phyloP scores from a whole-genome alignment of 2,329 filamentous ascomycete genomes.

The Clarireedia monteithiana region DNA sequence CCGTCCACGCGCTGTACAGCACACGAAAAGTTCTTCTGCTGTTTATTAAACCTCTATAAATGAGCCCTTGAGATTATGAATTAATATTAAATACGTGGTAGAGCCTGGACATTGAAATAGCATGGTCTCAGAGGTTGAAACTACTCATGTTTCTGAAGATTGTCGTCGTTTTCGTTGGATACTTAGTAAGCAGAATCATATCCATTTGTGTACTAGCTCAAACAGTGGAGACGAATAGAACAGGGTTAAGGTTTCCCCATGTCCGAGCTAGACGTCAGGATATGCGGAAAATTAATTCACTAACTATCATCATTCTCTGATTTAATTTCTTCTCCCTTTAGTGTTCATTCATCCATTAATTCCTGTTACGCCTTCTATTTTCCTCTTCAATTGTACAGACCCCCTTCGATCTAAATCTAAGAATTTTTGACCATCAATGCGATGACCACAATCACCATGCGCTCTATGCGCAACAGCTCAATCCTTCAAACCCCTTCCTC shows the following conservation, averaged over 20 bases:
- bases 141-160: no score
- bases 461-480: constrained; percentile 21
- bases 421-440: constrained; percentile 12
- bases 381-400: neutral
- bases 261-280: neutral
- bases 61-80: no score
- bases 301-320: neutral
- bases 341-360: neutral
- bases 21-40: no score
- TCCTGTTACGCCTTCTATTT: neutral
- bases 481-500: constrained; percentile 8
- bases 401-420: neutral
- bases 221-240: no score
- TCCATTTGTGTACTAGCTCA: no score
- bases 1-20: no score
- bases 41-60: no score
- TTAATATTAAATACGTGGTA: no score
- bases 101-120: no score
- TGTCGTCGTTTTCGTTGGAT: no score
- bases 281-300: constrained; percentile 5
- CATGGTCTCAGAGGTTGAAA: no score
- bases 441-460: constrained; percentile 21
- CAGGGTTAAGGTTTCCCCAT: neutral
- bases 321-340: neutral
- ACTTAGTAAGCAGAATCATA: no score